phyloP scores from a whole-genome alignment of 2,329 filamentous ascomycete genomes.

The Pseudonectria buxi region DNA sequence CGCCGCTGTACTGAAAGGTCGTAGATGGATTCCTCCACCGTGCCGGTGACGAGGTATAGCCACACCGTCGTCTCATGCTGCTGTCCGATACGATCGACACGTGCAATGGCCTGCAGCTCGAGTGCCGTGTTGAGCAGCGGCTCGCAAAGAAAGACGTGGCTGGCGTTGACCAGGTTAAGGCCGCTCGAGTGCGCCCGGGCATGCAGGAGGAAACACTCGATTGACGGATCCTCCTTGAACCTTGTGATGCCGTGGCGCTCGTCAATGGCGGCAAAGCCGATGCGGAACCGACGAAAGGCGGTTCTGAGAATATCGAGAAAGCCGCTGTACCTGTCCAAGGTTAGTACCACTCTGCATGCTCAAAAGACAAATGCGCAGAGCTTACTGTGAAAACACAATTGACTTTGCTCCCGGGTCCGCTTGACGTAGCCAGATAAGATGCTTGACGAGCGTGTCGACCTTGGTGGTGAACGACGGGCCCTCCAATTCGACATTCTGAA shows the following conservation, averaged over 20 bases:
- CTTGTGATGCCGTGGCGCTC: slow-evolving; percentile 60
- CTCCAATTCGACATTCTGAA: slow-evolving; percentile 72
- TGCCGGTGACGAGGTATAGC: slow-evolving; percentile 87
- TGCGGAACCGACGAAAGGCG: slow-evolving; percentile 65
- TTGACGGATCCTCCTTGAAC: slow-evolving; percentile 67
- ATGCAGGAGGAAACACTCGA: slow-evolving; percentile 84
- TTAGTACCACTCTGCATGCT: not conserved
- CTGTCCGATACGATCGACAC: slow-evolving; percentile 92
- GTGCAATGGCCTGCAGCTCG: slow-evolving; percentile 89
- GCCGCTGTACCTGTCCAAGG: slow-evolving; percentile 51
- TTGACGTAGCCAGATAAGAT: slow-evolving; percentile 77
- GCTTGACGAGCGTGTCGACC: slow-evolving; percentile 74
- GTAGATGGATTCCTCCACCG: slow-evolving; percentile 89
- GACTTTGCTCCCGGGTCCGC: slow-evolving; percentile 83
- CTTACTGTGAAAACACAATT: slow-evolving; percentile 81
- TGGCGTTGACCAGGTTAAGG: slow-evolving; percentile 86
- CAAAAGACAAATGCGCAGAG: not conserved
- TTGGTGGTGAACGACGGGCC: slow-evolving; percentile 79
- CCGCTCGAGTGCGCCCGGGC: slow-evolving; percentile 84
- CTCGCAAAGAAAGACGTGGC: slow-evolving; percentile 90
- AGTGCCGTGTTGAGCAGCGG: slow-evolving; percentile 89
- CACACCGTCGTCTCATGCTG: slow-evolving; percentile 83
- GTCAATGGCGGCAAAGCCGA: slow-evolving; percentile 67
- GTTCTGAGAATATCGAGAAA: slow-evolving; percentile 68
- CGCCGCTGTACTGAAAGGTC: slow-evolving; percentile 74